Percentiles rank a stretch among this genome's conserved stretches.
Conservation (phyloP, 176 grass and related monocot species). For the Musa schizocarpa region DNA sequence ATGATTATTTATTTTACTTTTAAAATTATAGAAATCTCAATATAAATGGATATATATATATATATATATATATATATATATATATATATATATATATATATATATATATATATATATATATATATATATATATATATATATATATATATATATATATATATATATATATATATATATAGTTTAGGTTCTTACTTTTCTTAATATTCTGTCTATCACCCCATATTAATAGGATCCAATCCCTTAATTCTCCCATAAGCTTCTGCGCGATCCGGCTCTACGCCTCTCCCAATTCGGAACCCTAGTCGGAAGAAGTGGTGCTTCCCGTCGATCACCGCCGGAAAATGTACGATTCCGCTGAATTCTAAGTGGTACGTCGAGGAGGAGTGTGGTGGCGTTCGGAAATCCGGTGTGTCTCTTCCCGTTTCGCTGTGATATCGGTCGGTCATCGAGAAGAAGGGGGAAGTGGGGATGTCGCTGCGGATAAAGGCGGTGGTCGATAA, state of each 20-base stretch:
- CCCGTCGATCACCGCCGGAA: background rate
- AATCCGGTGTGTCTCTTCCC: no score
- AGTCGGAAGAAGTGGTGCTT: background rate
- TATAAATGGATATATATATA: no score
- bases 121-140: no score
- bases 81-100: no score
- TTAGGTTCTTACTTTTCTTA: no score
- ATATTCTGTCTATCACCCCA: background rate
- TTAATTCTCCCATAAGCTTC: background rate
- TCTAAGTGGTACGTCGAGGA: background rate
- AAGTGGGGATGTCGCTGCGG: constrained; percentile 47
- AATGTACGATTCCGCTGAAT: background rate
- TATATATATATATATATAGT: no score
- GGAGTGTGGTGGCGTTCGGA: background rate
- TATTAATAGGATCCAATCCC: background rate
- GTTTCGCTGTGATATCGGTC: no score
- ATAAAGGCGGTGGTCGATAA: constrained; percentile 95
- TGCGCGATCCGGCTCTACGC: background rate
- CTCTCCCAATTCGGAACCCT: background rate
- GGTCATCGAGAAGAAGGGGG: background rate
- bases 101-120: no score
- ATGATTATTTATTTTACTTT: no score
- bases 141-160: no score
- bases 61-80: no score
- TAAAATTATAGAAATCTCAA: no score